Evolutionary conservation across 805 yeast genomes (phyloP).

Genomic region (Priceomyces melissophilus): DNA sequence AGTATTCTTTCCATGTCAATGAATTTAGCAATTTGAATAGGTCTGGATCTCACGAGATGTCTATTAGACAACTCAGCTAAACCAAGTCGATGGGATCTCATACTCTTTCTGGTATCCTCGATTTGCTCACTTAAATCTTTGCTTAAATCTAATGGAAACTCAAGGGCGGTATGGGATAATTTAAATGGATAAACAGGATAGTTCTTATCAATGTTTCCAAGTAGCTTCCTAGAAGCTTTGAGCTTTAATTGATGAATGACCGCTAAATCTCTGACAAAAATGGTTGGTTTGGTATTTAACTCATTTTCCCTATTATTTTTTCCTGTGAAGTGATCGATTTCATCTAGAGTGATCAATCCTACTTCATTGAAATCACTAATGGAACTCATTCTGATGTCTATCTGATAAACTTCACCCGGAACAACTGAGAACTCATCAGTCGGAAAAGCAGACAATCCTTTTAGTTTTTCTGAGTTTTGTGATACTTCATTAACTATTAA

Average conservation of each 20-base stretch:
- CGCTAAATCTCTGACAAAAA: constrained; percentile 85
- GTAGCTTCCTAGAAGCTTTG: constrained; percentile 66
- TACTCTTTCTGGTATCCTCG: constrained; percentile 47
- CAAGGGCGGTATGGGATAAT: constrained; percentile 62
- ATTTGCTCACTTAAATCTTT: constrained; percentile 39
- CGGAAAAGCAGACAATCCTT: constrained; percentile 58
- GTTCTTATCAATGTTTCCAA: constrained; percentile 65
- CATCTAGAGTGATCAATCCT: constrained; percentile 68
- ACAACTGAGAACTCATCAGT: constrained; percentile 65
- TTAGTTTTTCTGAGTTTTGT: constrained; percentile 7
- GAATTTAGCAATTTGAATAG: constrained; percentile 69
- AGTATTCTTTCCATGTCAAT: constrained; percentile 67
- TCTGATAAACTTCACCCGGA: constrained; percentile 82
- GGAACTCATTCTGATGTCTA: constrained; percentile 82
- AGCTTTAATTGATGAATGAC: constrained; percentile 73
- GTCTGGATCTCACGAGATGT: constrained; percentile 70
- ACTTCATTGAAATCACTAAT: constrained; percentile 49
- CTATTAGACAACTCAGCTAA: constrained; percentile 76
- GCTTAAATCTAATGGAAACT: constrained; percentile 53
- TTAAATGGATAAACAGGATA: constrained; percentile 91
- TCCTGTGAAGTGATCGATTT: constrained; percentile 62
- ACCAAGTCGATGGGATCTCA: constrained; percentile 68
- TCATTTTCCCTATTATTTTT: constrained; percentile 51
- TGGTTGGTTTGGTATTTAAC: constrained; percentile 61
- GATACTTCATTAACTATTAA: constrained; percentile 9